Evolutionary conservation across 2,329 filamentous ascomycete species (phyloP), one percentile per base, ranked within the genome.

Genomic region (Ophiognomonia clavigignenti-juglandacearum): DNA sequence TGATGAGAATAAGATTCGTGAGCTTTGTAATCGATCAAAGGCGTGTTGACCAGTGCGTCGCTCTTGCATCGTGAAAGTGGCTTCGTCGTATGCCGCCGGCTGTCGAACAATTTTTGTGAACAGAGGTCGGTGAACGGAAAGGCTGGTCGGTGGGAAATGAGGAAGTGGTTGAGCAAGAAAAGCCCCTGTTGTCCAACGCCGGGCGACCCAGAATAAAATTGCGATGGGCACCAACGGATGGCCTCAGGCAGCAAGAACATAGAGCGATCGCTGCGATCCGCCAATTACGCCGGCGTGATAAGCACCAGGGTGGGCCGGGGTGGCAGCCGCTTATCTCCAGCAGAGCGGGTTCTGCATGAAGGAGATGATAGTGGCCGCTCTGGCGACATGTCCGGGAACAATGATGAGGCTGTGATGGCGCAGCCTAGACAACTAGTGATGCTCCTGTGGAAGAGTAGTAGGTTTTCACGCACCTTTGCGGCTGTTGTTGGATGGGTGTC

Each of bases 241-340:
- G 49, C 49, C 49, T 52, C 38, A 46, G 46, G 50, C 46, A 39
- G n/a, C 31, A 13, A 19, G 16, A 8, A 4, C 31, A 36, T 18
- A 16, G 23, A 19, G 22, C 27, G 37, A 44, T 37, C 18, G 16
- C 26, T 26, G 22, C 36, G 46, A 38, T 42, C 29, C 27, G 35
- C 50, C 40, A 51, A 46, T 52, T 42, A 45, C 7, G 26, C 29
- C 31, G 29, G 24, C 29, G 29, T 7, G 24, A 16, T n/a, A 13
- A 31, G 36, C 42, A 39, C 5, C 20, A 42, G n/a, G n/a, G n/a
- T n/a, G n/a, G n/a, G n/a, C n/a, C n/a, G n/a, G n/a, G n/a, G n/a
- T 27, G 41, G 31, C 18, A 41, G 37, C 44, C 27, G 42, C 43
- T 52, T 52, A 52, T 52, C 50, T 52, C 46, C 50, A 41, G 43